Percentiles rank a stretch among this genome's conserved stretches.
Evolutionary conservation across 768 basidiomycete genomes (phyloP).

Genomic region (Tremella mesenterica): DNA sequence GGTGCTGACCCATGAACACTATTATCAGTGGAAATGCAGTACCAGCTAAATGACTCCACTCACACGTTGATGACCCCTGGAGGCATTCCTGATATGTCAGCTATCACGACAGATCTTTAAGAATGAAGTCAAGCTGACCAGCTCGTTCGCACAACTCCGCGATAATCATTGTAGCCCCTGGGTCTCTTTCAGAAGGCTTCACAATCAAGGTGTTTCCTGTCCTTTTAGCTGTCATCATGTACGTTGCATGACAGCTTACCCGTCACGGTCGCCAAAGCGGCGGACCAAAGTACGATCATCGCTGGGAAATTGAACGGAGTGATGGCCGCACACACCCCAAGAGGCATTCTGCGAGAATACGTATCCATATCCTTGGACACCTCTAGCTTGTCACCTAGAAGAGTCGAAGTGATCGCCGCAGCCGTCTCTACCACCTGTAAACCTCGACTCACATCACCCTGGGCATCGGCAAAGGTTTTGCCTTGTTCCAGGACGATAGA

Average conservation of each 20-base stretch:
- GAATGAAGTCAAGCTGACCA: constrained; percentile 33
- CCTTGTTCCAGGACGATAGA: constrained; percentile 94
- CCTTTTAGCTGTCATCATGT: constrained; percentile 2
- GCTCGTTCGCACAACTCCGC: constrained; percentile 87
- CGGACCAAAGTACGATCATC: constrained; percentile 85
- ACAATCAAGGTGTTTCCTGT: constrained; percentile 86
- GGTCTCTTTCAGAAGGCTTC: constrained; percentile 93
- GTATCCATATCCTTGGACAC: constrained; percentile 92
- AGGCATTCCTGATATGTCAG: constrained; percentile 27
- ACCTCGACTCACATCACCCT: constrained; percentile 86
- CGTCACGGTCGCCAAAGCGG: constrained; percentile 46
- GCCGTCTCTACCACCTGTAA: constrained; percentile 60
- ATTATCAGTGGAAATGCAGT: not conserved
- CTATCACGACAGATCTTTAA: too few species aligned
- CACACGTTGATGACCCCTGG: constrained; percentile 68
- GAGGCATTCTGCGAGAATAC: constrained; percentile 66
- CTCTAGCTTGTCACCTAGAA: constrained; percentile 89
- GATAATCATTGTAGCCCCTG: constrained; percentile 95
- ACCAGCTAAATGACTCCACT: constrained; percentile 7
- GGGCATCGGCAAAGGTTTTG: constrained; percentile 87
- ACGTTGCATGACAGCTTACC: too few species aligned
- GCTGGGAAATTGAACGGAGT: constrained; percentile 53
- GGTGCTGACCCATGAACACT: constrained; percentile 82
- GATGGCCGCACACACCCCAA: constrained; percentile 69
- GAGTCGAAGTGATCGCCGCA: constrained; percentile 66